Evolutionary conservation across 805 yeast genomes (phyloP), one percentile per base, ranked within the genome.

Genomic region (Kuraishia ogatae): DNA sequence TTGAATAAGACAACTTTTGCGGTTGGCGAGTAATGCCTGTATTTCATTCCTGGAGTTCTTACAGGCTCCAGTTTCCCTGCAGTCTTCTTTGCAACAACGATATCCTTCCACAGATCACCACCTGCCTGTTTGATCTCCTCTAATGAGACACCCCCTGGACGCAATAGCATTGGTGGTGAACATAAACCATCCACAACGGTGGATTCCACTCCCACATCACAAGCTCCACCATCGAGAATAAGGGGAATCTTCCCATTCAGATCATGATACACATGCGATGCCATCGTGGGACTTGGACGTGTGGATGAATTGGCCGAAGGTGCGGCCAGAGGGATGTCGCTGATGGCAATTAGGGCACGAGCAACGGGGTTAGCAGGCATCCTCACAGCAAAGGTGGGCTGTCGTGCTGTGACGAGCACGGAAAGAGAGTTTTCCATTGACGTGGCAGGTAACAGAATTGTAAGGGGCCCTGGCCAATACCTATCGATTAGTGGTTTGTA

Each of bases 271-370:
- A 94, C 99, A 66, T 94, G 99, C 10, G 77, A 70, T 0, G 99
- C 98, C 39, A 77, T 64, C 0, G 99, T 94, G 1, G 98, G 97
- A 20, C 96, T 87, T 1, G 99, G 99, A 53, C 90, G 74, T 0
- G 99, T 94, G 1, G 97, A 90, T 1, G 97, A 93, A 69, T 94
- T 94, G 1, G 99, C 99, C 1, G 97, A 89, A 0, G 99, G 99
- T 0, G 99, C 99, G 0, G 99, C 99, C 43, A 94, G 70, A 1
- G 99, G 98, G 1, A 87, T 80, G 60, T 91, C 94, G 54, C 96
- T 82, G 13, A 88, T 63, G 1, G 89, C 87, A 54, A 94, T 91
- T 50, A 94, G 72, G 0, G 98, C 96, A 58, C 99, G 74, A 0
- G 98, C 98, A 1, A 94, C 80, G 0, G 93, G 89, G 68, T 93